Evolutionary conservation across 306 rosid genomes (phyloP).

Genomic region (Medicago arabica): DNA sequence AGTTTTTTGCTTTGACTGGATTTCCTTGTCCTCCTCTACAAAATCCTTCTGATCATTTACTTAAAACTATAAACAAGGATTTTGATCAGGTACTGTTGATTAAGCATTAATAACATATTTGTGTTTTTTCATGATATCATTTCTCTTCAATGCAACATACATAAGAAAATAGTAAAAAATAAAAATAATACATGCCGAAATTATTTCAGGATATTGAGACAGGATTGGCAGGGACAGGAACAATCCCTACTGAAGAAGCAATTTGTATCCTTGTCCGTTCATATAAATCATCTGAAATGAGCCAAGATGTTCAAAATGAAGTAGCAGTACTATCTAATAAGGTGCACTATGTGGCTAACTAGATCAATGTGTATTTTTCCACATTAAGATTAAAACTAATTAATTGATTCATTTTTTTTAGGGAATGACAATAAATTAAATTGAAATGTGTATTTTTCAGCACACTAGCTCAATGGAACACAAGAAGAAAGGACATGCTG

Average conservation of each 20-base stretch:
- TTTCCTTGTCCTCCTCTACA: slow-evolving; percentile 65
- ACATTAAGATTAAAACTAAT: background rate
- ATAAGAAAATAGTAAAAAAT: background rate
- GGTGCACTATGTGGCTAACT: slow-evolving; percentile 31
- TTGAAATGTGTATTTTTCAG: slow-evolving; percentile 46
- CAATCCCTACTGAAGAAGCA: slow-evolving; percentile 41
- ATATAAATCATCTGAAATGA: slow-evolving; percentile 43
- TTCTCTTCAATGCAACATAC: background rate
- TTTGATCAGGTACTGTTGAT: slow-evolving; percentile 53
- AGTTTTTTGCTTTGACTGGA: slow-evolving; percentile 71
- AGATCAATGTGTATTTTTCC: background rate
- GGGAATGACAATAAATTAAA: too few species aligned
- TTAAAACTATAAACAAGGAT: slow-evolving; percentile 77
- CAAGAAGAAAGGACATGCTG: slow-evolving; percentile 52
- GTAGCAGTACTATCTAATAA: slow-evolving; percentile 2
- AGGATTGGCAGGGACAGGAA: background rate
- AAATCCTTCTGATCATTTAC: slow-evolving; percentile 74
- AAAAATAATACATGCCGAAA: background rate
- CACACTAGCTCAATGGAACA: slow-evolving; percentile 15
- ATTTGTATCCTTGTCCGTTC: slow-evolving; percentile 39
- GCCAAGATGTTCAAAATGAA: slow-evolving; percentile 40
- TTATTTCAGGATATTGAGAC: slow-evolving; percentile 47
- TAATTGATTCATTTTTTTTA: background rate
- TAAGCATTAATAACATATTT: background rate
- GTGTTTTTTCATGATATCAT: background rate